Evolutionary conservation across 2,329 filamentous ascomycete species (phyloP).

Genomic region (Fusarium avenaceum): DNA sequence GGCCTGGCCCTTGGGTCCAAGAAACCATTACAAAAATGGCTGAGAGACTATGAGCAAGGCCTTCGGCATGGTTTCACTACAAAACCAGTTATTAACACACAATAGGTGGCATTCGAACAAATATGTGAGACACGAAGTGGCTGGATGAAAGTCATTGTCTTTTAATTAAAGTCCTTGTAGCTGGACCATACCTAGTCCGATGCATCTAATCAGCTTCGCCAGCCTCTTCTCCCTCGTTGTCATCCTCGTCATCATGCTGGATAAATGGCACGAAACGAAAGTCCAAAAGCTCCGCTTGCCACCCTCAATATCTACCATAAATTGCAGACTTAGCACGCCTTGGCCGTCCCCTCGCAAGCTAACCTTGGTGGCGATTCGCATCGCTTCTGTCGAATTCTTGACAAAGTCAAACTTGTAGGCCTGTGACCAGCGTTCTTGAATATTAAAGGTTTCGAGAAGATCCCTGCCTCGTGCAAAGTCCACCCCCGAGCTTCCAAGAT

Average conservation of each 20-base stretch:
- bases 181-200: conserved; percentile 7
- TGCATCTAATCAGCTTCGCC: conserved; percentile 24
- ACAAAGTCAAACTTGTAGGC: conserved; percentile 90
- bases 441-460: conserved; percentile 81
- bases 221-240: conserved; percentile 44
- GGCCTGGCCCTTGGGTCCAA: neutral
- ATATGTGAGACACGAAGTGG: conserved; percentile 10
- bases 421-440: conserved; percentile 72
- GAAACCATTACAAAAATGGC: too few species aligned
- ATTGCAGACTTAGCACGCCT: conserved; percentile 93
- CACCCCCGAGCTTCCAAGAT: conserved; percentile 73
- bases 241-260: conserved; percentile 70
- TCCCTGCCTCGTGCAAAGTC: conserved; percentile 75
- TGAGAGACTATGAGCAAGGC: neutral
- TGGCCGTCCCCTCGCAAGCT: conserved; percentile 89
- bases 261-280: conserved; percentile 84
- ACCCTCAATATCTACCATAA: conserved; percentile 90
- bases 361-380: conserved; percentile 92
- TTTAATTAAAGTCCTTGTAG: conserved; percentile 9
- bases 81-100: neutral
- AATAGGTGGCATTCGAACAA: neutral
- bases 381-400: conserved; percentile 89
- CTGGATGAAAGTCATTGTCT: conserved; percentile 7
- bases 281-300: conserved; percentile 80
- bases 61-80: neutral